A percentile compares a stretch with the other conserved stretches of the same genome.
Conservation (phyloP, 1,284 basidiomycete genomes). For the Pulchroboletus neoregius region DNA sequence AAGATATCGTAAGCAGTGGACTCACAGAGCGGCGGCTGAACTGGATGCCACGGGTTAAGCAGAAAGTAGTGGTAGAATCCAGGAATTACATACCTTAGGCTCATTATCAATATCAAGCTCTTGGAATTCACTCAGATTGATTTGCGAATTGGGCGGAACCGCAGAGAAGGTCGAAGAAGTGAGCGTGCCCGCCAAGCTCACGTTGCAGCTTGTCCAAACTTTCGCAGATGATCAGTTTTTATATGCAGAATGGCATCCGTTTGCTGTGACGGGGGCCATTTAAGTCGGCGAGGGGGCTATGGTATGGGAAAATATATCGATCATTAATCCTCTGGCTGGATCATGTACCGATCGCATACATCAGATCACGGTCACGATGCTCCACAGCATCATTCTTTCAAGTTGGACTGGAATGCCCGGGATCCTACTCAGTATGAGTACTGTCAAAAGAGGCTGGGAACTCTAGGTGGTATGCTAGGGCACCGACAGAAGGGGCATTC, state of each 20-base stretch:
- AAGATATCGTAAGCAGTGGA: no score
- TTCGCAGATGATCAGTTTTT: neutral
- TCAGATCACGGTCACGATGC: neutral
- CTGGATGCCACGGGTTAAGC: neutral
- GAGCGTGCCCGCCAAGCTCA: no score
- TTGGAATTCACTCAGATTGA: no score
- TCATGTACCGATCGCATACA: neutral
- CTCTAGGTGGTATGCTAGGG: no score
- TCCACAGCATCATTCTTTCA: no score
- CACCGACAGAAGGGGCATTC: no score
- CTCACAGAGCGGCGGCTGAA: neutral
- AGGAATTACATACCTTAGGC: neutral
- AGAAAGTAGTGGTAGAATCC: neutral
- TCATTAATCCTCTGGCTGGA: neutral
- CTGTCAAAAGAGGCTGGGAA: no score
- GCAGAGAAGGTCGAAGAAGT: no score
- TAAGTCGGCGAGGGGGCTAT: neutral
- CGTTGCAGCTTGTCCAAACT: no score
- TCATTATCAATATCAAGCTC: conserved; percentile 4
- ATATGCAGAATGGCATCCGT: neutral
- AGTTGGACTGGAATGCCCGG: no score
- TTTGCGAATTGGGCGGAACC: no score
- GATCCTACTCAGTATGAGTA: no score
- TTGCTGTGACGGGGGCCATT: neutral
- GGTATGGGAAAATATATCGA: neutral